phyloP scores from a whole-genome alignment of 352 stramenopile species.

The Phytophthora hibernalis region DNA sequence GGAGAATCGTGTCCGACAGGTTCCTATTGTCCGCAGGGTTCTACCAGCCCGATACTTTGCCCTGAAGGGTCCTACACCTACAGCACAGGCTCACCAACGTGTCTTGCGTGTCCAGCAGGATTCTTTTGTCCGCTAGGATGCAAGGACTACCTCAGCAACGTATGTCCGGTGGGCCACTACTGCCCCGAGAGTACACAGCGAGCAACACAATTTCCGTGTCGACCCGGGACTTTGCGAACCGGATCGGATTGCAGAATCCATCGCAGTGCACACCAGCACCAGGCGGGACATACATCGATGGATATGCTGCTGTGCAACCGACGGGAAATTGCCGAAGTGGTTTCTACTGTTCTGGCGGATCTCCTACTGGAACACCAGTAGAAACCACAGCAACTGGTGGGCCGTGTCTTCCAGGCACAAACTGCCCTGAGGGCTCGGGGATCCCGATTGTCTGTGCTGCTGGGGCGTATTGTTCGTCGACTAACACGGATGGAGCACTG shows the following conservation, averaged over 20 bases:
- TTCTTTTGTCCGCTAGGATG: conserved; percentile 63
- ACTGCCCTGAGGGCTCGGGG: conserved; percentile 87
- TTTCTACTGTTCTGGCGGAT: conserved; percentile 84
- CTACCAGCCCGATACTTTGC: conserved; percentile 40
- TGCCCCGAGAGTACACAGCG: conserved; percentile 73
- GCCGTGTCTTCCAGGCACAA: conserved; percentile 84
- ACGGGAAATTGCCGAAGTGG: conserved; percentile 74
- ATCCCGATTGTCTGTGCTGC: conserved; percentile 84
- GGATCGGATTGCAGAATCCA: conserved; percentile 45
- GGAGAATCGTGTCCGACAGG: conserved; percentile 57
- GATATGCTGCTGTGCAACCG: conserved; percentile 52
- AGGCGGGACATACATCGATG: conserved; percentile 70
- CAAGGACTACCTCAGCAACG: conserved; percentile 46
- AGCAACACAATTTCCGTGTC: conserved; percentile 71
- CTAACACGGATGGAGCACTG: conserved; percentile 72
- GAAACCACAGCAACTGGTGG: conserved; percentile 51
- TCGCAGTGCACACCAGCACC: conserved; percentile 72
- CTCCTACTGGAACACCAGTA: conserved; percentile 57
- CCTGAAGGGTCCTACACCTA: conserved; percentile 54
- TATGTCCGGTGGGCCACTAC: conserved; percentile 85
- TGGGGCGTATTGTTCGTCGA: conserved; percentile 81
- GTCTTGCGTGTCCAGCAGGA: conserved; percentile 43
- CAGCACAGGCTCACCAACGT: conserved; percentile 31
- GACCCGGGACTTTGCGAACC: conserved; percentile 72
- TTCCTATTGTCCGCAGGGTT: conserved; percentile 58